Conservation (phyloP, 2,329 filamentous ascomycete genomes). For the Aspergillus phoenicis region DNA sequence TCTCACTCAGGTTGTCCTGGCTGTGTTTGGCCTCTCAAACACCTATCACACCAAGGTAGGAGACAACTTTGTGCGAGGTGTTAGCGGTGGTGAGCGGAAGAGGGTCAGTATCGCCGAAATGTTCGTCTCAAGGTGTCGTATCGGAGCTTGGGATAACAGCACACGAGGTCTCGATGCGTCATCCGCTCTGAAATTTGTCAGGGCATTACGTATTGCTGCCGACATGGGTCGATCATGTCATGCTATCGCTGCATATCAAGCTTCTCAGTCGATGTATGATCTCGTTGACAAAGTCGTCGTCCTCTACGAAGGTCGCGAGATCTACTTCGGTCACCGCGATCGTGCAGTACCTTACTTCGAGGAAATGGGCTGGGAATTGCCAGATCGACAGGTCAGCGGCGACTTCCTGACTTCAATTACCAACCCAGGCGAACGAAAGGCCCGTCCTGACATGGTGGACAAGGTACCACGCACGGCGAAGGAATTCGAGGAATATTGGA, state of each 20-base stretch:
- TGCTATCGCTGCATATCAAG: constrained; percentile 63
- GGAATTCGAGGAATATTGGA: constrained; percentile 61
- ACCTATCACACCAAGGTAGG: constrained; percentile 18
- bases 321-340: constrained; percentile 68
- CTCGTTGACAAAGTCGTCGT: constrained; percentile 74
- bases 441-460: constrained; percentile 60
- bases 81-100: constrained; percentile 47
- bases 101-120: constrained; percentile 50
- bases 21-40: constrained; percentile 17
- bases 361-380: constrained; percentile 67
- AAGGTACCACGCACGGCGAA: constrained; percentile 65
- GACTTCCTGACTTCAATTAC: constrained; percentile 71
- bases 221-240: constrained; percentile 14
- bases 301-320: constrained; percentile 73
- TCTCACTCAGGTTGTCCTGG: constrained; percentile 10
- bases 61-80: constrained; percentile 19
- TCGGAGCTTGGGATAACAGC: constrained; percentile 45
- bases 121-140: constrained; percentile 13
- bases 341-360: constrained; percentile 67
- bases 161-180: constrained; percentile 46
- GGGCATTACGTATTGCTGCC: constrained; percentile 38
- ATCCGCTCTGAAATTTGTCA: constrained; percentile 57
- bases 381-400: constrained; percentile 64
- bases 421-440: constrained; percentile 60
- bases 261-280: constrained; percentile 53